These are phyloP conservation scores for Chlamydomonas eustigma DNA, from an alignment of 139 green algal genomes.

Conservation along the genomic window DNA sequence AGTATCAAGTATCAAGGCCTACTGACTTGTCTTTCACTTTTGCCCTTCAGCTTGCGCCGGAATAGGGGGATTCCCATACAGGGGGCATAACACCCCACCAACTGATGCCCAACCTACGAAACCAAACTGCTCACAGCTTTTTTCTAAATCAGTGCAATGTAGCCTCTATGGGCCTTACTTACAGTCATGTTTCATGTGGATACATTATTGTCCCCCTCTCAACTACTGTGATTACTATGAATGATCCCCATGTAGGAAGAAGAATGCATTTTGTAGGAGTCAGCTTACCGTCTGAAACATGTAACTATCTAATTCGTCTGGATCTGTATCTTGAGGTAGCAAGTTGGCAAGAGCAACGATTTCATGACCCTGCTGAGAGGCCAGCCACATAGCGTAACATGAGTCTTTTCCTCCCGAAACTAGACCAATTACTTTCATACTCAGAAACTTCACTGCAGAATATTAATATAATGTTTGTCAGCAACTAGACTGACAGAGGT, in stretches of 20 bases:
- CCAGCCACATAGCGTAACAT: constrained; percentile 32
- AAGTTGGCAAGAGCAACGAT: constrained; percentile 43
- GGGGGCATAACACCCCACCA: constrained; percentile 71
- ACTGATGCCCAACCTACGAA: constrained; percentile 74
- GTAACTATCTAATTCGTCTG: constrained; percentile 88
- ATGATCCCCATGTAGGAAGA: background rate
- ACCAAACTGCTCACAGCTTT: too few relatives aligned
- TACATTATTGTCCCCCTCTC: too few relatives aligned
- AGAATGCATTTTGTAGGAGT: too few relatives aligned
- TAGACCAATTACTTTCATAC: constrained; percentile 29
- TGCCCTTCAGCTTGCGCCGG: constrained; percentile 63
- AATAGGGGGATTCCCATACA: constrained; percentile 87
- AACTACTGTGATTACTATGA: too few relatives aligned
- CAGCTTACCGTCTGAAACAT: constrained; percentile 89
- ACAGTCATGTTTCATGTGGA: too few relatives aligned
- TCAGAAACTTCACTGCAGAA: too few relatives aligned
- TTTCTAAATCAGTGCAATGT: too few relatives aligned
- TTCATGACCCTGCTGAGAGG: constrained; percentile 34
- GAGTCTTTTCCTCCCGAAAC: constrained; percentile 41
- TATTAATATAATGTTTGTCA: too few relatives aligned
- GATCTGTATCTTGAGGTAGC: constrained; percentile 22
- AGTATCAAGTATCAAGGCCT: too few relatives aligned
- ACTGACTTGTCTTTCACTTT: constrained; percentile 40
- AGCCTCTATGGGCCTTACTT: too few relatives aligned
- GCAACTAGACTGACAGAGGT: too few relatives aligned